Conservation (phyloP, 768 basidiomycete species). For the Russula sp. region DNA sequence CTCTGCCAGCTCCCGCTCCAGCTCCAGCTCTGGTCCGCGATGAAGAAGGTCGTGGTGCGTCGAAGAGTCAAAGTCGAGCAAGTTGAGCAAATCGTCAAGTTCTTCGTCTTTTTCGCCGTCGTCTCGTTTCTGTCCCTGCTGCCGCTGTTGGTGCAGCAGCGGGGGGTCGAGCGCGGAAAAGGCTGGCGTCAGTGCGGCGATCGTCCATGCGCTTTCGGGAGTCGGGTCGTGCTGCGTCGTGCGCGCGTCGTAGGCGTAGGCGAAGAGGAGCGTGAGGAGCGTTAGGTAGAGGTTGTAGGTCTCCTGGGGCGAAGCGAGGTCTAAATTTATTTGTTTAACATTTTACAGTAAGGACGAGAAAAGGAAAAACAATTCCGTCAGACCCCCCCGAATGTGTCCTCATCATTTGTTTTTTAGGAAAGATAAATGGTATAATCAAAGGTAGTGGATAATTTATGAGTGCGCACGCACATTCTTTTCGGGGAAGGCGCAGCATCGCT, state of each 20-base stretch:
- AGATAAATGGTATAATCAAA: background rate
- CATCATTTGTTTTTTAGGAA: background rate
- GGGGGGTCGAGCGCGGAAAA: slow-evolving; percentile 80
- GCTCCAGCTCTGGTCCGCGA: no score
- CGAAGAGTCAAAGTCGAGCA: background rate
- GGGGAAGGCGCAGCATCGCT: slow-evolving; percentile 49
- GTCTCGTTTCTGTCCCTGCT: no score
- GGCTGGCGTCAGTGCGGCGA: slow-evolving; percentile 60
- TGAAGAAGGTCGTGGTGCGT: no score
- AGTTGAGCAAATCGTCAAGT: no score
- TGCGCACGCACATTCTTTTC: slow-evolving; percentile 41
- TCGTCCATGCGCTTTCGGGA: slow-evolving; percentile 84
- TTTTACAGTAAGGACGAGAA: no score
- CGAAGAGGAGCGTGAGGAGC: slow-evolving; percentile 63
- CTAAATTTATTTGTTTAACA: slow-evolving; percentile 31
- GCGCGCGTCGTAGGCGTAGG: slow-evolving; percentile 75
- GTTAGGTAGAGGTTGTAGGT: slow-evolving; percentile 60
- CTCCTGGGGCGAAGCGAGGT: slow-evolving; percentile 50
- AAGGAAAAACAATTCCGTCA: no score
- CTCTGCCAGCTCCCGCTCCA: slow-evolving; percentile 33
- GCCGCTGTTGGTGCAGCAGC: slow-evolving; percentile 18
- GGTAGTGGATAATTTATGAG: background rate
- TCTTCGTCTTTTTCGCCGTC: no score
- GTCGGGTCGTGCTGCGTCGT: slow-evolving; percentile 76
- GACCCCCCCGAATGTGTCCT: no score